These are phyloP conservation scores for Cinchona pubescens DNA, from an alignment of 257 asterid genomes.

Conservation along the genomic window DNA sequence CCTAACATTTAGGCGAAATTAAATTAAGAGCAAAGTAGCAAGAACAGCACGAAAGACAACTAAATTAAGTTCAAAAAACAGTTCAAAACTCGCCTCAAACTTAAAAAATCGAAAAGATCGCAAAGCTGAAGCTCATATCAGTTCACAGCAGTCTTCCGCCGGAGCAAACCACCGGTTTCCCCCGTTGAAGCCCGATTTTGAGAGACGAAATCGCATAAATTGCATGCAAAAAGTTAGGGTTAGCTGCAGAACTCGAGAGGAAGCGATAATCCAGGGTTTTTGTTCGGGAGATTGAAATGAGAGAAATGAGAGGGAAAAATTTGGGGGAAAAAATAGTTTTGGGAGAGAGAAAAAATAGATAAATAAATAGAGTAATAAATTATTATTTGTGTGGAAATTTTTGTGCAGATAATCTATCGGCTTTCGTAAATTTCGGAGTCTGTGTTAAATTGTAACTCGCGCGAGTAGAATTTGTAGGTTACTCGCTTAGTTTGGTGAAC, in stretches of 20 bases:
- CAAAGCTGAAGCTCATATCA: conserved; percentile 9
- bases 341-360: conserved; percentile 18
- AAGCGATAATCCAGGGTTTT: conserved; percentile 26
- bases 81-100: conserved; percentile 32
- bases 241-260: conserved; percentile 24
- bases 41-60: conserved; percentile 14
- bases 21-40: not conserved
- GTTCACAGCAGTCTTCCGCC: conserved; percentile 16
- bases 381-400: conserved; percentile 9
- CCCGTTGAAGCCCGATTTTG: not conserved
- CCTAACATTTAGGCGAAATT: conserved; percentile 27
- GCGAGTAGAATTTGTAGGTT: not conserved
- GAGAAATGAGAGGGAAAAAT: conserved; percentile 47
- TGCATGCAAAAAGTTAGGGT: conserved; percentile 10
- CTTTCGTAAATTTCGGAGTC: conserved; percentile 40
- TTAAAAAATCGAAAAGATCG: conserved; percentile 23
- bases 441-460: not conserved
- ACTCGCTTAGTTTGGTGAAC: not conserved
- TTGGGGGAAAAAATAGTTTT: conserved; percentile 18
- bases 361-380: not conserved
- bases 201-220: conserved; percentile 12
- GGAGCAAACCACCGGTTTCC: not conserved
- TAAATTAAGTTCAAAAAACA: conserved; percentile 16
- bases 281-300: conserved; percentile 57
- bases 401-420: conserved; percentile 16